phyloP scores from a whole-genome alignment of 2,329 filamentous ascomycete species.

The Colletotrichum sp. region DNA sequence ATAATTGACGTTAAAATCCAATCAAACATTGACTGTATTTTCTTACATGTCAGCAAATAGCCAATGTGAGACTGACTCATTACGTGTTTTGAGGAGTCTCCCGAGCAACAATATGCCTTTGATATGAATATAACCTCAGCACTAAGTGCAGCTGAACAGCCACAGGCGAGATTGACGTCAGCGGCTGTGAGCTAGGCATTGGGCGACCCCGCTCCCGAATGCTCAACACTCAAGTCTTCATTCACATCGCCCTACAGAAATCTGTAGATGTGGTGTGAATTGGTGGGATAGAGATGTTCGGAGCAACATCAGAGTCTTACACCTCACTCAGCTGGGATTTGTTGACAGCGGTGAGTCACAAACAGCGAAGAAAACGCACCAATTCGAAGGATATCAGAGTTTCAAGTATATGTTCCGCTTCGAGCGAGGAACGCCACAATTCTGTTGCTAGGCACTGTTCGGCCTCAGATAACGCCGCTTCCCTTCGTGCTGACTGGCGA shows the following conservation, averaged over 20 bases:
- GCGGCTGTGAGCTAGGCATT: neutral
- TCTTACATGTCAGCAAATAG: neutral
- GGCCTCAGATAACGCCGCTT: neutral
- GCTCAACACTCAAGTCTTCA: neutral
- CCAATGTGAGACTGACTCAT: neutral
- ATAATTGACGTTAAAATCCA: fast-evolving
- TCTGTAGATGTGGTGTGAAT: neutral
- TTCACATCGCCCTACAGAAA: neutral
- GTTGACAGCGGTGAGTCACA: neutral
- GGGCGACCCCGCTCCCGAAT: neutral
- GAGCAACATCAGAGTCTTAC: neutral
- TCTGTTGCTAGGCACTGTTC: neutral
- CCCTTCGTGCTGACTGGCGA: neutral
- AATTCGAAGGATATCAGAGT: neutral
- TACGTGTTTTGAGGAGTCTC: neutral
- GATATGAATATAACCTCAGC: neutral
- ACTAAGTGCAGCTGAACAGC: neutral
- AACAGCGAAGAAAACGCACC: neutral
- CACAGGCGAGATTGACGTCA: neutral
- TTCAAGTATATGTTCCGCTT: neutral
- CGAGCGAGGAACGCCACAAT: neutral
- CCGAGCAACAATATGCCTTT: neutral
- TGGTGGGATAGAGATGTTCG: neutral
- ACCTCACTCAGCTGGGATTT: neutral
- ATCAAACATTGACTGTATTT: neutral